Conservation (phyloP, 2,329 filamentous ascomycete species). For the Sporothrix inflata region DNA sequence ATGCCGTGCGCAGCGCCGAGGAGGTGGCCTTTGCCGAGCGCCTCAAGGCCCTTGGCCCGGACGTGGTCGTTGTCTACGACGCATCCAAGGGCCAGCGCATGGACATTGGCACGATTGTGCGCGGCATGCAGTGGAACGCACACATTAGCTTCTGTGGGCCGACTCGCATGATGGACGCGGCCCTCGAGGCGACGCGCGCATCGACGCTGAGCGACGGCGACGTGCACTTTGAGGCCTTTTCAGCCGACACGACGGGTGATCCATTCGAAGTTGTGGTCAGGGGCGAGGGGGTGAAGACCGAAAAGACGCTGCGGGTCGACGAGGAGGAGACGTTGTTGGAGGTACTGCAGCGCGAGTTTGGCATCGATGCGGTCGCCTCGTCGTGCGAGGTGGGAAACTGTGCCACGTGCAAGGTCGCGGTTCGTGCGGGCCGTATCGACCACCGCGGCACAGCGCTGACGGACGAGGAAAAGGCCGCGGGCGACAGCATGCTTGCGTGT, state of each 20-base stretch:
- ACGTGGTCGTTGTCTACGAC: constrained; percentile 55
- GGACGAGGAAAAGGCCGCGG: constrained; percentile 48
- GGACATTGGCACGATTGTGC: constrained; percentile 53
- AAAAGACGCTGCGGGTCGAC: constrained; percentile 47
- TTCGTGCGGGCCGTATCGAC: constrained; percentile 50
- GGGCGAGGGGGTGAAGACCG: constrained; percentile 23
- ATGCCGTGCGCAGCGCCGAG: constrained; percentile 55
- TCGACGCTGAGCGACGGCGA: constrained; percentile 53
- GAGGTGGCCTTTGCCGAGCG: constrained; percentile 60
- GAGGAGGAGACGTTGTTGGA: constrained; percentile 56
- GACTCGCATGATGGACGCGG: constrained; percentile 58
- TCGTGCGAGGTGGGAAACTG: constrained; percentile 61
- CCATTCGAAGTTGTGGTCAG: constrained; percentile 61
- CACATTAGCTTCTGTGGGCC: constrained; percentile 67
- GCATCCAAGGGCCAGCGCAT: constrained; percentile 55
- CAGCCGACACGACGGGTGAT: constrained; percentile 57
- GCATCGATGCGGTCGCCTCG: constrained; percentile 47
- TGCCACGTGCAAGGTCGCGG: constrained; percentile 53
- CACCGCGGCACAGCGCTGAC: constrained; percentile 54
- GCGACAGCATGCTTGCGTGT: constrained; percentile 51
- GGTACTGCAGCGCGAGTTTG: constrained; percentile 50
- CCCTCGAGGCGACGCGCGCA: constrained; percentile 46
- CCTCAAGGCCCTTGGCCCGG: constrained; percentile 44
- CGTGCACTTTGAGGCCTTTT: constrained; percentile 65
- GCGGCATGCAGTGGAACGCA: constrained; percentile 54